Base-by-base conservation (phyloP, 768 basidiomycete genomes). In the Leccinum disarticulatum region DNA sequence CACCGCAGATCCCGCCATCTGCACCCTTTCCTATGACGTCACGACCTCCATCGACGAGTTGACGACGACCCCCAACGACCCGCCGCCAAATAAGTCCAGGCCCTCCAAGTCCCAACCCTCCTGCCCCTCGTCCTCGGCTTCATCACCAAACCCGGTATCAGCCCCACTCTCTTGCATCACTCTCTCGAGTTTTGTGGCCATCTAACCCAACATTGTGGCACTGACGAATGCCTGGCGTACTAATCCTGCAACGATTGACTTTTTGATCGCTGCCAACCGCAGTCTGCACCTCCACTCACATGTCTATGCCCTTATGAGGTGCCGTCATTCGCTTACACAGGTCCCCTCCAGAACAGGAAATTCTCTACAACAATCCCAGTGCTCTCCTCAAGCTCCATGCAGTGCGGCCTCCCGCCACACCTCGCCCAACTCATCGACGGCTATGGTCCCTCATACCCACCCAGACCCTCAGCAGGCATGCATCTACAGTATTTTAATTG, bases 221-320 rank as follows among this genome's bases (percentile, higher is more conserved):
- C 79, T 15, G 68, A 75, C 25, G 77, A 80, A 0, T 83, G 78
- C 70, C 73, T 79, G 56, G 73, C 74, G 0, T 76, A 22, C 22
- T 22, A 22, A 77, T 31, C 79, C 81, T 1, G 68, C 77, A 2
- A 73, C 81, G 54, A 69, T 80, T 14, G 74, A 76, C n/a, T 79
- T 85, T 55, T 74, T 88, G 14, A 80, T 86, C 19, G 81, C 85
- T 0, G 80, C 80, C 28, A 69, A 87, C 30, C 79, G 84, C 47
- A 81, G 81, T 69, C 73, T 74, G 33, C 84, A 87, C 66, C 79
- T 86, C 72, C 75, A 78, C 33, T 77, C 72, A 6, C 81, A 85
- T 4, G 81, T 77, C 66, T 70, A 70, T 1, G 85, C 81, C 14
- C 76, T 88, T 28, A 28, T 4, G 27, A 6, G 80, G 80, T 3